Percentiles rank a stretch among this genome's conserved stretches.
Evolutionary conservation across 2,329 filamentous ascomycete genomes (phyloP).

Genomic region (Nigrospora sphaerica): DNA sequence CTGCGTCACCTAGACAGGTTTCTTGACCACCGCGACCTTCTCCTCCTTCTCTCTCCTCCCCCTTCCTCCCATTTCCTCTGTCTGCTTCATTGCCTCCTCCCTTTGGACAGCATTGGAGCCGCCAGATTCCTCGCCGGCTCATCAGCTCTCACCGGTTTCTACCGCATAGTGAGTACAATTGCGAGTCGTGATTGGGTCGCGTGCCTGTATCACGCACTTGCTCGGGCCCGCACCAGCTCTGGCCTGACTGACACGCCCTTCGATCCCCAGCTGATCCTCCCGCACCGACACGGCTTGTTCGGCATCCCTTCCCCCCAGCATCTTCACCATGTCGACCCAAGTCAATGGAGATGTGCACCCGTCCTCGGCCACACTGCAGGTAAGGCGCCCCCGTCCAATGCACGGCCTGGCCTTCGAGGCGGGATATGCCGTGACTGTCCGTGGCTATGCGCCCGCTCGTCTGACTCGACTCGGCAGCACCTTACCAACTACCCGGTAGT

Average conservation of each 20-base stretch:
- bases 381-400: conserved; percentile 10
- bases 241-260: not conserved
- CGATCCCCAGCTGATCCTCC: not conserved
- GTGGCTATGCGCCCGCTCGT: not conserved
- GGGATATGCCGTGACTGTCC: not conserved
- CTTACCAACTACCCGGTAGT: conserved; percentile 79
- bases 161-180: no score
- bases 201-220: no score
- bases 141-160: no score
- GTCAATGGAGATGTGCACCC: conserved; percentile 24
- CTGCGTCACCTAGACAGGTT: no score
- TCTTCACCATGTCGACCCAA: conserved; percentile 20
- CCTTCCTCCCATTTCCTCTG: not conserved
- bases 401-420: not conserved
- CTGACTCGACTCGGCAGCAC: conserved; percentile 49
- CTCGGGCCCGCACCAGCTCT: no score
- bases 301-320: not conserved
- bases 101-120: no score
- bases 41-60: not conserved
- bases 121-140: no score
- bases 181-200: no score
- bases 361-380: conserved; percentile 23
- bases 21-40: not conserved
- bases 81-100: no score
- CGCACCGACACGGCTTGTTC: not conserved